Conservation (phyloP, 306 rosid genomes). For the Bauhinia variegata region DNA sequence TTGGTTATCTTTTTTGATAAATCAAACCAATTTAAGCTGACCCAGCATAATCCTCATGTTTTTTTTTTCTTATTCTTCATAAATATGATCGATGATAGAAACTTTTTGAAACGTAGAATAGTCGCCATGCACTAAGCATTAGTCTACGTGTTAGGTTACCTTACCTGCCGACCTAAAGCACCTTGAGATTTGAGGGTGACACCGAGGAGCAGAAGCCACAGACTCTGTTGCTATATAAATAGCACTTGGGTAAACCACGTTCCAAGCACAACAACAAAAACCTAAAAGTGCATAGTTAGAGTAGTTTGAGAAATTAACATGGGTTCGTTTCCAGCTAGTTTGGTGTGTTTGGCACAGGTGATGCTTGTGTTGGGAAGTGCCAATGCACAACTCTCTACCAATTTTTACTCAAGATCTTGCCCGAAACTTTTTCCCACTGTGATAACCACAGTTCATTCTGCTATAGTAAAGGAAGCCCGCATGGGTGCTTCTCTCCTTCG, state of each 20-base stretch:
- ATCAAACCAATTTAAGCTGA: too few species aligned
- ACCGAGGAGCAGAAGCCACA: conserved; percentile 3
- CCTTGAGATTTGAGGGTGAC: conserved; percentile 47
- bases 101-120: conserved; percentile 19
- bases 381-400: conserved; percentile 60
- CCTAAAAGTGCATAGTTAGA: not conserved
- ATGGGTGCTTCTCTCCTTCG: conserved; percentile 98
- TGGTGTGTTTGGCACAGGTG: conserved; percentile 39
- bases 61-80: too few species aligned
- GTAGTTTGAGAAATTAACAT: conserved; percentile 5
- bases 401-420: conserved; percentile 60
- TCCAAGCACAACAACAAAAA: not conserved
- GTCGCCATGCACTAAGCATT: conserved; percentile 29
- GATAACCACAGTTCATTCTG: conserved; percentile 54
- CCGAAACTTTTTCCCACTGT: conserved; percentile 64
- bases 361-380: conserved; percentile 38
- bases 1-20: too few species aligned
- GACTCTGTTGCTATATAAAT: conserved; percentile 42
- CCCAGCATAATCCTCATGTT: too few species aligned
- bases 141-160: conserved; percentile 67
- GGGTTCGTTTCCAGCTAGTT: conserved; percentile 37
- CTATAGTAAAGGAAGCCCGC: conserved; percentile 68
- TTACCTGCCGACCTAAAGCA: conserved; percentile 46
- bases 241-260: not conserved
- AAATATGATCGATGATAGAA: too few species aligned